Percentiles rank a stretch among this genome's conserved stretches.
Conservation (phyloP, 2,329 filamentous ascomycete genomes). For the Xylariaceae sp. region DNA sequence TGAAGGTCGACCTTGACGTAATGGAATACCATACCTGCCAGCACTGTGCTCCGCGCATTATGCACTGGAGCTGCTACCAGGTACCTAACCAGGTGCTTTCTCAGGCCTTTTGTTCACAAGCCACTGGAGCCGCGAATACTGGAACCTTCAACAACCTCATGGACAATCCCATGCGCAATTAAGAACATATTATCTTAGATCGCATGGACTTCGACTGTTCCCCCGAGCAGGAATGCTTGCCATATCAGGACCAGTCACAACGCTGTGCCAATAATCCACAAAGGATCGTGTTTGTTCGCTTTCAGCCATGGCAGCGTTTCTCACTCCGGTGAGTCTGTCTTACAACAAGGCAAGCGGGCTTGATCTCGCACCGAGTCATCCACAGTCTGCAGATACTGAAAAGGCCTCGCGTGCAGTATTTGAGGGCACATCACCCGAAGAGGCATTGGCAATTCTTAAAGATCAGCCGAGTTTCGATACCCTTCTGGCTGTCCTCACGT, state of each 20-base stretch:
- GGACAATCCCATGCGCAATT: too few relatives aligned
- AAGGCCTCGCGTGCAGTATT: conserved; percentile 19
- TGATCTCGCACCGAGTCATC: conserved; percentile 37
- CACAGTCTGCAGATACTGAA: conserved; percentile 24
- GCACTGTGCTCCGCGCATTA: too few relatives aligned
- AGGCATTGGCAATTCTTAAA: conserved; percentile 56
- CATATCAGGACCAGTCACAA: neutral
- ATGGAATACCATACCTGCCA: too few relatives aligned
- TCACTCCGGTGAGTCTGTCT: conserved; percentile 50
- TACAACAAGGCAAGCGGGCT: conserved; percentile 39
- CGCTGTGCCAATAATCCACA: neutral
- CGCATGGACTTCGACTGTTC: too few relatives aligned
- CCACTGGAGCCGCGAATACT: too few relatives aligned
- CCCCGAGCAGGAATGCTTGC: neutral
- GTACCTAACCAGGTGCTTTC: too few relatives aligned
- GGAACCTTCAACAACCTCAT: too few relatives aligned
- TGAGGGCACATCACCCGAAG: conserved; percentile 36
- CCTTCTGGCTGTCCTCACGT: conserved; percentile 48
- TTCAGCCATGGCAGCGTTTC: conserved; percentile 48
- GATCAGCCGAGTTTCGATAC: conserved; percentile 57
- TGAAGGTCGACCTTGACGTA: too few relatives aligned
- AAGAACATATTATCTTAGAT: too few relatives aligned
- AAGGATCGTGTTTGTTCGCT: neutral
- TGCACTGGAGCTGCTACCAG: too few relatives aligned
- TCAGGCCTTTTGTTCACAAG: too few relatives aligned